Conservation (phyloP, 768 basidiomycete species). For the Amanita jacksonii region DNA sequence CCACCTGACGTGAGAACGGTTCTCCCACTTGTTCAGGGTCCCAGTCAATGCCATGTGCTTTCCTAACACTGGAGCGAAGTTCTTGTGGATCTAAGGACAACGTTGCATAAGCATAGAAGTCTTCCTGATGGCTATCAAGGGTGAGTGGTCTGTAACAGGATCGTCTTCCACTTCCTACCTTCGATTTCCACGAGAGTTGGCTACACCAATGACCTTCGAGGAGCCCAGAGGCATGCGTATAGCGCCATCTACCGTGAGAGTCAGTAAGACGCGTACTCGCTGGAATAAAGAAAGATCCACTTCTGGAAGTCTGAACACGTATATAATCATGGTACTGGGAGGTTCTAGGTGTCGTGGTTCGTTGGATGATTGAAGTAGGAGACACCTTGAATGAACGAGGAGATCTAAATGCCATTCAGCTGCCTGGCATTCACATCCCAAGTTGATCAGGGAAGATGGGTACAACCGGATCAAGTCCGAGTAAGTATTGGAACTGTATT, state of each 20-base stretch:
- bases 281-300: neutral
- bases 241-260: constrained; percentile 38
- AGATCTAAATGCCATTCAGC: constrained; percentile 6
- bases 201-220: constrained; percentile 70
- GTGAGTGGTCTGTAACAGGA: neutral
- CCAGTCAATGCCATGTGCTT: constrained; percentile 61
- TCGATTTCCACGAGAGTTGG: constrained; percentile 67
- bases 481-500: too few species aligned
- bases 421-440: neutral
- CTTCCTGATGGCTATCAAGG: constrained; percentile 66
- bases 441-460: neutral
- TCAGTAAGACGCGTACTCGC: neutral
- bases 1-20: constrained; percentile 59
- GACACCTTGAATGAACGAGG: neutral
- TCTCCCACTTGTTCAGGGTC: constrained; percentile 45
- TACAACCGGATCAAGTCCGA: neutral
- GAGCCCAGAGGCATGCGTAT: constrained; percentile 65
- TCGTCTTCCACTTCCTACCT: constrained; percentile 28
- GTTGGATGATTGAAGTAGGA: neutral
- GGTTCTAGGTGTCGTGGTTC: neutral
- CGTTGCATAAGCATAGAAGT: constrained; percentile 69
- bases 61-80: constrained; percentile 54
- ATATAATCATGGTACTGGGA: constrained; percentile 60
- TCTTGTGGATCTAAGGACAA: constrained; percentile 72
- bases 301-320: constrained; percentile 35